A percentile compares a stretch with the other conserved stretches of the same genome.
phyloP scores from a whole-genome alignment of 768 basidiomycete species.

The Tulasnella calospora region DNA sequence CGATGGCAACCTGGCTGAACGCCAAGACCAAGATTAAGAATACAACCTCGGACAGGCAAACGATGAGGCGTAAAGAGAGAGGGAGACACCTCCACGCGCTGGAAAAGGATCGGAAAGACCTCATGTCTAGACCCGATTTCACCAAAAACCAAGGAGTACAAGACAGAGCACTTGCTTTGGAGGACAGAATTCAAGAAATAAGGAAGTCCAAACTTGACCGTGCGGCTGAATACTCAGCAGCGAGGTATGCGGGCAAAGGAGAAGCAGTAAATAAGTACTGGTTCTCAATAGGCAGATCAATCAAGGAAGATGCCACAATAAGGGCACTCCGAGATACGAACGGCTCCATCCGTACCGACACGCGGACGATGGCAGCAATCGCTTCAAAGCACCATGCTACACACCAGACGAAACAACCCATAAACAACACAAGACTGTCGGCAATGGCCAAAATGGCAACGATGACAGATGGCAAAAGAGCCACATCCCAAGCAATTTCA shows the following conservation, averaged over 20 bases:
- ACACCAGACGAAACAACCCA: neutral
- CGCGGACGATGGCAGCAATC: neutral
- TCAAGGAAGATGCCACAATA: neutral
- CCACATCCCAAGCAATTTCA: neutral
- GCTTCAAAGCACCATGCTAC: neutral
- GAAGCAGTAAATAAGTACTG: constrained; percentile 17
- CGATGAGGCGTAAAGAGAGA: neutral
- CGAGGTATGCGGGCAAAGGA: neutral
- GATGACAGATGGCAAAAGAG: neutral
- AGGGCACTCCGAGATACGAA: neutral
- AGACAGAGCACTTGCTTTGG: neutral
- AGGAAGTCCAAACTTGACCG: neutral
- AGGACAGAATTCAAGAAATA: neutral
- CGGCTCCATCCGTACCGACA: neutral
- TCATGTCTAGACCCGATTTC: neutral
- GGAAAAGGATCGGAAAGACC: neutral
- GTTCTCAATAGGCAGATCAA: neutral
- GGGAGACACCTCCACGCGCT: neutral
- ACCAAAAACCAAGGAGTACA: neutral
- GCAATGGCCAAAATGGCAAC: neutral
- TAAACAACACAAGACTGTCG: neutral
- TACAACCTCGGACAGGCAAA: neutral
- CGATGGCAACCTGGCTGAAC: neutral
- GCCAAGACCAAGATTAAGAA: neutral
- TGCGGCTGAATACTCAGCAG: constrained; percentile 5